Evolutionary conservation across 345 rosid species (phyloP).

Genomic region (Excoecaria cochinchinensis): DNA sequence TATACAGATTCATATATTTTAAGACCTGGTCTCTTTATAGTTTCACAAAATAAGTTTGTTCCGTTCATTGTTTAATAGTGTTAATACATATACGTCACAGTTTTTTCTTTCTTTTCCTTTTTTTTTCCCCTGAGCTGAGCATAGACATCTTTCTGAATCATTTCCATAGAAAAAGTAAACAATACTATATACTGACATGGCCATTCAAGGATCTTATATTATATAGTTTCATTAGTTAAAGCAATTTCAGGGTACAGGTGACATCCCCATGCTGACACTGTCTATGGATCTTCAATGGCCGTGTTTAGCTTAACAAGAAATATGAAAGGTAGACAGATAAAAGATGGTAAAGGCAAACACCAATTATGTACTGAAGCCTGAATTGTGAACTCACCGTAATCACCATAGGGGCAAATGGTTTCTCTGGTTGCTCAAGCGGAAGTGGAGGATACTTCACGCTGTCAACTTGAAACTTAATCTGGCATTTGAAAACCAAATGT

Average conservation of each 20-base stretch:
- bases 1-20: no score
- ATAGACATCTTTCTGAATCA: no score
- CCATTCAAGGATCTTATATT: no score
- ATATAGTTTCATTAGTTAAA: no score
- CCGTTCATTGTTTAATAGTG: no score
- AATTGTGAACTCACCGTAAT: constrained; percentile 55
- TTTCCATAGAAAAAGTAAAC: no score
- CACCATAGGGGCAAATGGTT: constrained; percentile 91
- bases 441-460: constrained; percentile 55
- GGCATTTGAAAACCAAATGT: constrained; percentile 30
- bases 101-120: no score
- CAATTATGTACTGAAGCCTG: not conserved
- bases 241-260: not conserved
- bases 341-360: not conserved
- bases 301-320: not conserved
- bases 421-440: constrained; percentile 62
- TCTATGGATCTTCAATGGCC: not conserved
- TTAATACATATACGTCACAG: no score
- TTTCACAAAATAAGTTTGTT: no score
- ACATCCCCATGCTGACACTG: not conserved
- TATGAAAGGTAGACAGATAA: not conserved
- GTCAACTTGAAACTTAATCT: constrained; percentile 73
- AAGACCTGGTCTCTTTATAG: no score
- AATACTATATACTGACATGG: no score
- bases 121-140: no score